phyloP scores from a whole-genome alignment of 441 rosid genomes.

The Jatropha multifida region DNA sequence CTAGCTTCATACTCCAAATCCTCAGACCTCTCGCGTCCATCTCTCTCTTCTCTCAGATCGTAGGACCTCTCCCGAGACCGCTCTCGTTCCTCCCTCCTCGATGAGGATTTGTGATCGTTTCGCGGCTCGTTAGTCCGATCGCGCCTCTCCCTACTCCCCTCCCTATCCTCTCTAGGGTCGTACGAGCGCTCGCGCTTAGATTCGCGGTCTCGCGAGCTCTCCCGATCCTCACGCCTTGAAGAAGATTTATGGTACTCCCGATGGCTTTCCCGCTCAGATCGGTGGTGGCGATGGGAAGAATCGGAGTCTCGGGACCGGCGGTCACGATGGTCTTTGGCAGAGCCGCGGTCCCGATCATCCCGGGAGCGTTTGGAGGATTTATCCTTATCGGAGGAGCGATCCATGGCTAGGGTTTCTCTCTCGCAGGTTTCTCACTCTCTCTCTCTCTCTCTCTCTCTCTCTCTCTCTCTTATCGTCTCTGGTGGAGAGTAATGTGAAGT shows the following conservation, averaged over 20 bases:
- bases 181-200: slow-evolving; percentile 30
- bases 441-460: too few relatives aligned
- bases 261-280: slow-evolving; percentile 30
- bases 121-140: slow-evolving; percentile 48
- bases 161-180: slow-evolving; percentile 39
- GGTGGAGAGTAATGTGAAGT: neutral
- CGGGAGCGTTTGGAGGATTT: slow-evolving; percentile 53
- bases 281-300: slow-evolving; percentile 35
- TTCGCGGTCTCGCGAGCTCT: slow-evolving; percentile 40
- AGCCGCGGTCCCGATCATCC: slow-evolving; percentile 28
- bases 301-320: slow-evolving; percentile 34
- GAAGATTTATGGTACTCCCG: slow-evolving; percentile 45
- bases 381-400: slow-evolving; percentile 40
- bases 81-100: slow-evolving; percentile 27
- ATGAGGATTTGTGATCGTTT: slow-evolving; percentile 19
- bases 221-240: slow-evolving; percentile 49
- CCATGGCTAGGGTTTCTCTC: slow-evolving; percentile 45
- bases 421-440: neutral
- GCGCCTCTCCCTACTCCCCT: slow-evolving; percentile 42
- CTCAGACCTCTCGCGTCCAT: slow-evolving; percentile 18
- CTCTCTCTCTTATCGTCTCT: neutral
- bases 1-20: slow-evolving; percentile 28
- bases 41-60: slow-evolving; percentile 26
- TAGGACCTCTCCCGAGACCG: slow-evolving; percentile 18
- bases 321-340: slow-evolving; percentile 10